Evolutionary conservation across 2,329 filamentous ascomycete species (phyloP).

Genomic region (Cercospora zeina): DNA sequence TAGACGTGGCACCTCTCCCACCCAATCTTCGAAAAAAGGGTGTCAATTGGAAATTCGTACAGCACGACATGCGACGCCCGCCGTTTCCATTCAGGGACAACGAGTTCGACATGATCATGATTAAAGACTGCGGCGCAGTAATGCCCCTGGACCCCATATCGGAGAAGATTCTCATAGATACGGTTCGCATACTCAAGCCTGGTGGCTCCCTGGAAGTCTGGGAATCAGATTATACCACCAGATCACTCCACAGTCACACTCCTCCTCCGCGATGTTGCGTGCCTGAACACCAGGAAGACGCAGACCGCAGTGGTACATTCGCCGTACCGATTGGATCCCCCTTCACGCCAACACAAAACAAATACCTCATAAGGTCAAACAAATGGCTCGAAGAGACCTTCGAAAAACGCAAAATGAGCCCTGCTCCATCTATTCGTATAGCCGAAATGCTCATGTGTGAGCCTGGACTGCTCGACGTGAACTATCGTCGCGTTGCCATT

Average conservation of each 20-base stretch:
- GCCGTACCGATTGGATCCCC: conserved; percentile 79
- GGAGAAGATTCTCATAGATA: conserved; percentile 66
- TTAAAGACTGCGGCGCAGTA: conserved; percentile 78
- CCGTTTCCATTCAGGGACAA: conserved; percentile 77
- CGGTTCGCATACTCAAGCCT: conserved; percentile 71
- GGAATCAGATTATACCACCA: conserved; percentile 83
- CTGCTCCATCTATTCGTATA: conserved; percentile 76
- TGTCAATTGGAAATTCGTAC: conserved; percentile 84
- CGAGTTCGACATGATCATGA: conserved; percentile 84
- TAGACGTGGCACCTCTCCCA: conserved; percentile 76
- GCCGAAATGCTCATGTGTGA: conserved; percentile 79
- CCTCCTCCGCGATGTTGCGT: conserved; percentile 59
- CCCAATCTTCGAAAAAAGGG: conserved; percentile 66
- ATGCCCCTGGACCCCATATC: conserved; percentile 59
- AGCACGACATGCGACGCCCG: conserved; percentile 75
- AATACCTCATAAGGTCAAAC: conserved; percentile 80
- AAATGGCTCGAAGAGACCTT: conserved; percentile 76
- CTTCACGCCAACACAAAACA: conserved; percentile 76
- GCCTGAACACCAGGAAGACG: conserved; percentile 63
- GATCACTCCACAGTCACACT: conserved; percentile 78
- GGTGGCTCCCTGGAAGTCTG: conserved; percentile 83
- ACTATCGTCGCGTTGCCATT: conserved; percentile 77
- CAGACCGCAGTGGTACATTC: conserved; percentile 74
- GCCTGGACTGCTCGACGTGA: conserved; percentile 69
- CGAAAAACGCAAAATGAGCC: conserved; percentile 66